Percentiles rank a stretch among this genome's conserved stretches.
Conservation (phyloP, 2,329 filamentous ascomycete species). For the Colletotrichum sp. region DNA sequence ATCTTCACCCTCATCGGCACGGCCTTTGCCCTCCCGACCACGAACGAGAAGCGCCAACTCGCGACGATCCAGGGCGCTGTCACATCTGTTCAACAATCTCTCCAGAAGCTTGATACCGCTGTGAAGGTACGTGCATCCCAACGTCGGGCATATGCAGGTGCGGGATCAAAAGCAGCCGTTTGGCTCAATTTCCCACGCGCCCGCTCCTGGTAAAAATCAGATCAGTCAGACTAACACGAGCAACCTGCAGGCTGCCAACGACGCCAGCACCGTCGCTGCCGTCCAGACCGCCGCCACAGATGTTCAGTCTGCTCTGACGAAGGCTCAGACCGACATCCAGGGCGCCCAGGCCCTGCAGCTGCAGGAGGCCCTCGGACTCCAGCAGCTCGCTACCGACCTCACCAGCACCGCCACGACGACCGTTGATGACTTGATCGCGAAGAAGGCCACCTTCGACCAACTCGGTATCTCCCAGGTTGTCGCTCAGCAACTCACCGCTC, state of each 20-base stretch:
- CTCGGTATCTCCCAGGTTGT: constrained; percentile 28
- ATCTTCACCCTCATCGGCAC: constrained; percentile 15
- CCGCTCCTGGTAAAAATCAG: not conserved
- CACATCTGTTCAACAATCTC: constrained; percentile 62
- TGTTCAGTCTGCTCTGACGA: constrained; percentile 15
- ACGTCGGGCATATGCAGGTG: not conserved
- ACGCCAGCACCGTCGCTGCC: constrained; percentile 51
- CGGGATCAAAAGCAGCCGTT: not conserved
- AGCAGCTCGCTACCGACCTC: constrained; percentile 24
- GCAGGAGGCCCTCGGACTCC: constrained; percentile 25
- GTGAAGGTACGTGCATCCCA: constrained; percentile 10
- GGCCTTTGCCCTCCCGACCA: constrained; percentile 4
- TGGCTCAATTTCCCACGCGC: not conserved
- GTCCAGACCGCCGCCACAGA: constrained; percentile 26
- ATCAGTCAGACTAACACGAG: not conserved
- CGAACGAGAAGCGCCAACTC: constrained; percentile 42
- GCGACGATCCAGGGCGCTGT: constrained; percentile 63
- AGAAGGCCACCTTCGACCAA: constrained; percentile 30
- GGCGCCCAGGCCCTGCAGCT: constrained; percentile 26
- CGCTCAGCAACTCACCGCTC: constrained; percentile 24
- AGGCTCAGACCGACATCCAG: constrained; percentile 27
- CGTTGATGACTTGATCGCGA: constrained; percentile 23
- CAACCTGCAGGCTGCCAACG: constrained; percentile 33
- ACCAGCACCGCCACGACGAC: constrained; percentile 23
- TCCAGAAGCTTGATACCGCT: constrained; percentile 54